Base-by-base conservation (phyloP, 352 stramenopile genomes). In the Phytophthora citrophthora region DNA sequence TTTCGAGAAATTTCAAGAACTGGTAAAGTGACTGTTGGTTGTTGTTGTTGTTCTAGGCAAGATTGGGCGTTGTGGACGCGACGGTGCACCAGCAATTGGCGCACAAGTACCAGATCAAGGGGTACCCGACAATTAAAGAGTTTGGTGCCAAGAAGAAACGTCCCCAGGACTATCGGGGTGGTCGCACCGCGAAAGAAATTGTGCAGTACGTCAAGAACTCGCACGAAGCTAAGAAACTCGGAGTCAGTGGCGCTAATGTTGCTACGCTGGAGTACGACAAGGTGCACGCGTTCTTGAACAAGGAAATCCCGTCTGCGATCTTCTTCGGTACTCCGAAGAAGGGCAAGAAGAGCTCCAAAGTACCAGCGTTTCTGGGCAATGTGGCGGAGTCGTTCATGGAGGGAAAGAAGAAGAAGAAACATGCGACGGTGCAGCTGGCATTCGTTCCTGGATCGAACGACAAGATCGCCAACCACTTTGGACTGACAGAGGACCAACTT, bases 81-180 rank as follows among this genome's bases (percentile, higher is more conserved):
- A 90, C 80, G 7, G 80, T 59, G 61, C 68, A 94, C 50, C 49
- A 84, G 34, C 46, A 77, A 13, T 62, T 94, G 51, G 86, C 83
- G 6, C 82, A 92, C 55, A 86, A 92, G 66, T 94, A 90, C 63
- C 70, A 84, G 47, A 72, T 94, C 59, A 72, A 91, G 56, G 86
- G 86, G 24, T 94, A 88, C 60, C 86, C 86, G 44, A 94, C 86
- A 8, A 90, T 94, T 67, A 94, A 92, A 74, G 83, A 92, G 52
- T 94, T 94, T 45, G 86, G 81, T 9, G 74, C 76, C 34, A 91
- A 92, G 63, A 94, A 94, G 77, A 91, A 88, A 61, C 88, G 86
- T 38, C 86, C 86, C 26, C 70, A 59, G 26, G 86, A 92, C 53
- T 94, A 91, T 68, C 79, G 79, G 20, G 83, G 83, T 12, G 83